These are phyloP conservation scores for Plasmodium fragile DNA, from an alignment of 169 alveolate species.

Conservation along the genomic window DNA sequence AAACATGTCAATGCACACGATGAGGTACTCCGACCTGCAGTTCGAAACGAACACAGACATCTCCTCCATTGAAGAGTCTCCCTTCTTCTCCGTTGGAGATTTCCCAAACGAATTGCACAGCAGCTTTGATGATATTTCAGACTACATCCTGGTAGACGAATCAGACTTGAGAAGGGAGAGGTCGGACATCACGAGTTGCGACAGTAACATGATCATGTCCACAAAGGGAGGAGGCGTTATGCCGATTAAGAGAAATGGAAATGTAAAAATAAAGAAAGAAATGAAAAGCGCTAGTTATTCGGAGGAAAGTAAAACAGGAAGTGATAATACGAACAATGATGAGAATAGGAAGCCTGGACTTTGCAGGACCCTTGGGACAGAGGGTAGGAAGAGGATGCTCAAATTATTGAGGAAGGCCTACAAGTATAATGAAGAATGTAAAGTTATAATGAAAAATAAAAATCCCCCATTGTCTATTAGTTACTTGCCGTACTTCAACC, in stretches of 20 bases:
- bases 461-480: constrained; percentile 86
- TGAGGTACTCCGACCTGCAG: constrained; percentile 46
- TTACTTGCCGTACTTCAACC: constrained; percentile 84
- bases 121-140: constrained; percentile 70
- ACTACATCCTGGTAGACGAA: constrained; percentile 64
- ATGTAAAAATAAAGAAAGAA: constrained; percentile 33
- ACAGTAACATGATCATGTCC: constrained; percentile 12
- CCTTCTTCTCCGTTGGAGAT: constrained; percentile 66
- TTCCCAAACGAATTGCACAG: constrained; percentile 59
- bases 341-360: constrained; percentile 77
- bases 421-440: constrained; percentile 83
- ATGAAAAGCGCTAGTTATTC: constrained; percentile 32
- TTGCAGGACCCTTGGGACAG: constrained; percentile 85
- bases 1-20: constrained; percentile 23
- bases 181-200: constrained; percentile 53
- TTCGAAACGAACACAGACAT: constrained; percentile 33
- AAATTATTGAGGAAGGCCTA: constrained; percentile 85
- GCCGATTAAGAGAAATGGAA: background rate
- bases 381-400: constrained; percentile 84
- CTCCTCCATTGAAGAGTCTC: constrained; percentile 63
- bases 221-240: background rate
- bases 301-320: constrained; percentile 27
- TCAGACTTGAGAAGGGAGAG: constrained; percentile 40
- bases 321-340: constrained; percentile 24
- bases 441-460: constrained; percentile 81